Base-by-base conservation (phyloP, 768 basidiomycete genomes). In the Candolleomyces aberdarensis region DNA sequence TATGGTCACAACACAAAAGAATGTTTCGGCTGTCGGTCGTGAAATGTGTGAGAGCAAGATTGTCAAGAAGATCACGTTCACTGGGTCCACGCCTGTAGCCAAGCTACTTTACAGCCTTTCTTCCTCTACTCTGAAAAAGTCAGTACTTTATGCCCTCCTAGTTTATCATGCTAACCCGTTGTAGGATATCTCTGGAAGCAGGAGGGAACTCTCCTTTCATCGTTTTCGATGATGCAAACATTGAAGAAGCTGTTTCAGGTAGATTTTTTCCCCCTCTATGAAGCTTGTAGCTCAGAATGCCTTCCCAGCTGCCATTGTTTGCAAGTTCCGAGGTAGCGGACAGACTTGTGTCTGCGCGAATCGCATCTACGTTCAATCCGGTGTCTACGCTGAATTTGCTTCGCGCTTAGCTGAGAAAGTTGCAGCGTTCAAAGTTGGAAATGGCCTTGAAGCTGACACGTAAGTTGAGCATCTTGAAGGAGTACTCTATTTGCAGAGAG, bases 121-220 rank as follows among this genome's bases (percentile, higher is more conserved):
- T 5, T 77, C 91, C 14, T 83, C 84, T 8, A 94, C 91, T 0
- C 67, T 95, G 66, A 95, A 95, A 74, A 94, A 93, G 92, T 92
- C 36, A 5, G 83, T 68, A 51, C 10, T 11, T 26, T 59, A 29
- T 52, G 19, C n/a, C n/a, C 6, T 9, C 15, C 6, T 54, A 22
- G 32, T 54, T 51, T 32, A 54, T 46, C 14, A 60, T 43, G 48
- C 40, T 60, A 57, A 19, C 26, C 40, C 54, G 17, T 47, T 64
- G n/a, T 56, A 80, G 78, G 62, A 72, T 80, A 78, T 93, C 93
- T 1, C 74, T 94, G 41, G 94, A 96, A 75, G 91, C 94, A 31
- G 94, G 95, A 14, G 96, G 97, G 31, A 98, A 98, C 65, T 87
- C 96, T 0, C 91, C 96, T 0, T 95, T 99, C 74, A 97, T 98